phyloP scores from a whole-genome alignment of 345 rosid genomes.

The Lepidium didymum region DNA sequence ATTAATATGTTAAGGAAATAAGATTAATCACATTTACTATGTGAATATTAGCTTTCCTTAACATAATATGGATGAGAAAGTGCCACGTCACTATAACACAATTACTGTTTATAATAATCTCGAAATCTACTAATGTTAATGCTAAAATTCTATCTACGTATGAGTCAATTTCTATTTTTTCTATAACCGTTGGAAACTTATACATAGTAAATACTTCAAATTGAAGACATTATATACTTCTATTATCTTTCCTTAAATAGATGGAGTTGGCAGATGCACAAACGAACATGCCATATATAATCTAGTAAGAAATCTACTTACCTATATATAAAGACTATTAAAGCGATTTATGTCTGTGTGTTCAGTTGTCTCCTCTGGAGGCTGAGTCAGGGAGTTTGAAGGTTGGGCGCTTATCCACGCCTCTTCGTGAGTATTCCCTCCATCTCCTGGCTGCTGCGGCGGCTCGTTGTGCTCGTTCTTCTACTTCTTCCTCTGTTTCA shows the following conservation, averaged over 20 bases:
- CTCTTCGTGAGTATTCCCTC: slow-evolving; percentile 90
- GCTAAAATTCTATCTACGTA: no score
- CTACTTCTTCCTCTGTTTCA: slow-evolving; percentile 69
- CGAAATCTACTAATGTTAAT: no score
- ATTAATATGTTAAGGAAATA: no score
- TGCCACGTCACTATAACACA: no score
- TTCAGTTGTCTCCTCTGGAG: slow-evolving; percentile 37
- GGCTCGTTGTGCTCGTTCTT: slow-evolving; percentile 65
- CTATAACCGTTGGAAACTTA: no score
- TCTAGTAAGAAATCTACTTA: background rate
- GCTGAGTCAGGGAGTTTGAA: slow-evolving; percentile 72
- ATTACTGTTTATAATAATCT: no score
- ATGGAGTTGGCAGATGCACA: no score
- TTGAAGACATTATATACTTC: background rate
- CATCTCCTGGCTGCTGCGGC: slow-evolving; percentile 87
- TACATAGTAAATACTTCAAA: background rate
- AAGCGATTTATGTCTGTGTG: background rate
- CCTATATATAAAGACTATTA: background rate
- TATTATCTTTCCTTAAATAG: background rate
- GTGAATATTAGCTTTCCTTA: no score
- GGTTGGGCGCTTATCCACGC: slow-evolving; percentile 72
- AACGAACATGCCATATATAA: no score
- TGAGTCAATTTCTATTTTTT: no score
- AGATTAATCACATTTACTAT: no score
- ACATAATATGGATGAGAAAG: no score